These are phyloP conservation scores for Decorospora gaudefroyi DNA, from an alignment of 2,329 filamentous ascomycete genomes.

Conservation along the genomic window DNA sequence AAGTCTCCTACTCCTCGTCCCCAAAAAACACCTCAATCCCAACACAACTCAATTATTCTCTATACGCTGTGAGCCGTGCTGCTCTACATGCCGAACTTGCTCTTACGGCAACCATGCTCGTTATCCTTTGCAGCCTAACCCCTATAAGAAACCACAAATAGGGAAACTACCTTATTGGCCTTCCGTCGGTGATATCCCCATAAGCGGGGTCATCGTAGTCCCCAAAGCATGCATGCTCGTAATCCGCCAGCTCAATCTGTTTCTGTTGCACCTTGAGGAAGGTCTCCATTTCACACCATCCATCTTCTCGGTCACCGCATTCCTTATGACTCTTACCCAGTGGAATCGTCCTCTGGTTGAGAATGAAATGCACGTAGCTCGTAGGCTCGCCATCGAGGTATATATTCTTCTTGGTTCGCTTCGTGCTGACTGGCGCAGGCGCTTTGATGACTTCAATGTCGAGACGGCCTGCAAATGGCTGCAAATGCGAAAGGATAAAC, in stretches of 20 bases:
- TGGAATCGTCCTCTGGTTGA: conserved; percentile 75
- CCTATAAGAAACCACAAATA: too few species aligned
- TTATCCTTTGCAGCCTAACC: too few species aligned
- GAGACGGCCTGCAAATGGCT: conserved; percentile 72
- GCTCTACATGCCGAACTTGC: too few species aligned
- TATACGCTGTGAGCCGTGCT: too few species aligned
- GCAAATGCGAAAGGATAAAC: conserved; percentile 68
- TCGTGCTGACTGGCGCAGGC: conserved; percentile 61
- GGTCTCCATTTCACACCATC: conserved; percentile 74
- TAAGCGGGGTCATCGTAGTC: conserved; percentile 57
- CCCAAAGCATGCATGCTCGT: conserved; percentile 68
- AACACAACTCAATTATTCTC: too few species aligned
- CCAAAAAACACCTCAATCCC: too few species aligned
- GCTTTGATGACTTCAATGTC: conserved; percentile 75
- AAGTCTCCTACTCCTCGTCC: too few species aligned
- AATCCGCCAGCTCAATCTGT: conserved; percentile 63
- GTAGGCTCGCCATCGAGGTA: conserved; percentile 62
- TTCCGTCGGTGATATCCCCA: conserved; percentile 57
- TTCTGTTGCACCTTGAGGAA: conserved; percentile 67
- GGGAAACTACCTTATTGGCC: conserved; percentile 47
- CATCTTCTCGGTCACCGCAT: conserved; percentile 69
- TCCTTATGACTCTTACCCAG: conserved; percentile 67
- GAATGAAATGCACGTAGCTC: conserved; percentile 72
- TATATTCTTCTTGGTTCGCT: conserved; percentile 37
- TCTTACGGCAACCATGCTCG: too few species aligned